These are phyloP conservation scores for Adansonia madagascariensis DNA, from an alignment of 441 rosid species.

Conservation along the genomic window DNA sequence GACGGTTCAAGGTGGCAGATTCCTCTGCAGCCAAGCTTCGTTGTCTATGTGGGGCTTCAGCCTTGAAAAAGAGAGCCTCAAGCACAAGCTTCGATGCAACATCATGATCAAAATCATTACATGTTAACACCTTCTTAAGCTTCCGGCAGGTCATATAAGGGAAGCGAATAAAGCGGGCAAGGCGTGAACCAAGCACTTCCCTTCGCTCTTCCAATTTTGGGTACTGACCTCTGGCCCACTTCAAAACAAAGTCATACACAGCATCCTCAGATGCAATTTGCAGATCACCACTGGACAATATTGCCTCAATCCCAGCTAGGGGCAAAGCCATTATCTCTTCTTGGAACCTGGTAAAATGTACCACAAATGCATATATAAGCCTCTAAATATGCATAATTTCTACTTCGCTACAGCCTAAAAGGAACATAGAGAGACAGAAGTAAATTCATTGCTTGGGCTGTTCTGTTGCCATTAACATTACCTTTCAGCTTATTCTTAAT, in stretches of 20 bases:
- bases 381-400: neutral
- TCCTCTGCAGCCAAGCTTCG: constrained; percentile 55
- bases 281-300: constrained; percentile 68
- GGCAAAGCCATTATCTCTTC: constrained; percentile 73
- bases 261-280: constrained; percentile 71
- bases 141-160: constrained; percentile 77
- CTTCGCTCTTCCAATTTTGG: constrained; percentile 65
- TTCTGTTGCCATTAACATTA: no score
- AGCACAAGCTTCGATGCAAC: constrained; percentile 57
- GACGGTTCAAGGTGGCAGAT: constrained; percentile 37
- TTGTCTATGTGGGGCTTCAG: constrained; percentile 61
- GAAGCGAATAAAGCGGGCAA: constrained; percentile 69
- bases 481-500: no score
- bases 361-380: neutral
- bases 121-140: constrained; percentile 65
- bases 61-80: constrained; percentile 41
- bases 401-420: no score
- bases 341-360: constrained; percentile 46
- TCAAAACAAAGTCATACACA: constrained; percentile 65
- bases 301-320: constrained; percentile 69
- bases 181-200: constrained; percentile 56
- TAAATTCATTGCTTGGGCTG: no score
- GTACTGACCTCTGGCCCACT: constrained; percentile 71
- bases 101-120: constrained; percentile 64
- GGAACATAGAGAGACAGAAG: no score